Evolutionary conservation across 2,329 filamentous ascomycete species (phyloP), one percentile per base, ranked within the genome.

Genomic region (Davidsoniella australis): DNA sequence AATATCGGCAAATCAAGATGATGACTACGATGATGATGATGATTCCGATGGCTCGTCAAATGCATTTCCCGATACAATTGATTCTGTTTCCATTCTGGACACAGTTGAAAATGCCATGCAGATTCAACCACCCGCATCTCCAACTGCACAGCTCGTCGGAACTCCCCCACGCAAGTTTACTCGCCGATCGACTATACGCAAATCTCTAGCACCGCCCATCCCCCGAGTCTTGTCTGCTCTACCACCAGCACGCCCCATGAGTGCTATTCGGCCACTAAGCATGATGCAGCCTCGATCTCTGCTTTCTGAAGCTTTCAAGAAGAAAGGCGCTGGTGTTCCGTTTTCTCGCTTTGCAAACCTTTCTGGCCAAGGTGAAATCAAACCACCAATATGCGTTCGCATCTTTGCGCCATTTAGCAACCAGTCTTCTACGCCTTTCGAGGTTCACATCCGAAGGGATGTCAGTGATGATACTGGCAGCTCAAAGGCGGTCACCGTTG

Each of bases 311-410:
- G 78, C 80, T 4, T 68, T 89, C 20, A 82, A 82, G 56, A 80
- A 79, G 26, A 85, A 82, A 61, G 73, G 80, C 56, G 73, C 77
- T 16, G 72, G 78, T 1, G 77, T 82, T 58, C 83, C 84, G 0
- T 80, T 89, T 55, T 82, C 88, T 57, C 73, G 75, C 20, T 91
- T 86, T 62, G 83, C 82, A 1, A 75, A 80, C 14, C 71, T 85
- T 37, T 85, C 80, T 50, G 85, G 84, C 0, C 80, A 87, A 59
- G 85, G 82, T 16, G 85, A 88, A 54, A 74, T 81, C 5, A 47
- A 51, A n/a, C 83, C 80, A 45, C 84, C 85, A 2, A 69, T 91
- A 17, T 78, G 76, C 56, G 73, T 91, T 54, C 82, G 82, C 50
- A 83, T 93, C 39, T 89, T 85, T 61, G 80, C 76, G 5, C 79